Base-by-base conservation (phyloP, 441 rosid species). In the Jatropha podagrica region DNA sequence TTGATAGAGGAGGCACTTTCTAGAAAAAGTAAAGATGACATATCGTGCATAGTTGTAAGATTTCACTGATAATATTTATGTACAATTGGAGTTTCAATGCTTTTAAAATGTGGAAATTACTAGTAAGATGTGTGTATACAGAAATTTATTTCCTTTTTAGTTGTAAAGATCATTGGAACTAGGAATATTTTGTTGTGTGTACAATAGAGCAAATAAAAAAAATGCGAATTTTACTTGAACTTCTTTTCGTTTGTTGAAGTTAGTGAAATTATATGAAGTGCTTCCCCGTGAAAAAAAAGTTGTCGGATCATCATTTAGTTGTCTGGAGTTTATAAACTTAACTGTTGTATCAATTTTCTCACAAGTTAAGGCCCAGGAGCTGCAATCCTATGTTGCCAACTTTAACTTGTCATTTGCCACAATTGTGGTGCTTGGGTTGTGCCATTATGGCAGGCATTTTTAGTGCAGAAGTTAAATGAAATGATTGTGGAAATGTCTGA, bases 21-120 rank as follows among this genome's bases (percentile, higher is more conserved):
- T 40, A 89, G 96, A 86, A 82, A 78, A 64, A 95, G 96, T 78
- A 77, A 83, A n/a, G 99, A 93, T 65, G 99, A 95, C 81, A 93
- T 93, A 77, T 95, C 99, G 23, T 87, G 90, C 76, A 69, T 95
- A n/a, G 95, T 93, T 23, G 92, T 93, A 74, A 93, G 87, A 78
- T 88, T 95, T 80, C 81, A 85, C 61, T 83, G 82, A 86, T 71
- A 5, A 32, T 27, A n/a, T 37, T 18, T n/a, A 12, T 3, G 54
- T 0, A 7, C 14, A 18, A 17, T 37, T 14, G 9, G 52, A 54
- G 65, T 17, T 41, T 12, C 42, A 3, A 15, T 9, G 11, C 71
- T 37, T n/a, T 52, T 51, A 49, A 65, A 13, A 42, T 55, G 12
- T 70, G 40, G 65, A 65, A 68, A 27, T 20, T 65, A 10, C n/a